Evolutionary conservation across 1,284 basidiomycete genomes (phyloP), one percentile per base, ranked within the genome.

Genomic region (Ceratobasidium sp.): DNA sequence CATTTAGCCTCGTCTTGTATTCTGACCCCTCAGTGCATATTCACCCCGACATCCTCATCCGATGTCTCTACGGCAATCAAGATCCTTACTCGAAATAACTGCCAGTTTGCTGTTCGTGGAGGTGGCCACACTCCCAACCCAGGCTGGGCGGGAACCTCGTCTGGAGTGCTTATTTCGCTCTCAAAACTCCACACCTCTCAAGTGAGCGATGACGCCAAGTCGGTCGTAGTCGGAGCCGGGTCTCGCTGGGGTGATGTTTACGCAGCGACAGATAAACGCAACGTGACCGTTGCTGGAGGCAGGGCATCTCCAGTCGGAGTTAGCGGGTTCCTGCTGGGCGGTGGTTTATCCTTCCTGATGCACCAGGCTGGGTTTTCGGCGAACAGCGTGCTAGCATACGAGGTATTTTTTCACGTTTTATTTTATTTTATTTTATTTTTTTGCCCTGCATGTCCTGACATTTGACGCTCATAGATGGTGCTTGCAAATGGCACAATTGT

Each of bases 401-500:
- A 57, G 34, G 55, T 35, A 38, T 40, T 40, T 40, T 40, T 40
- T 17, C 38, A 8, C 10, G 38, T 40, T 8, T 40, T 40, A 17
- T 8, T 8, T 40, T 40, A 17, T 40, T 8, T 17, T 40, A 17
- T 8, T 40, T 25, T 29, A 17, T 15, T 8, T 22, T 22, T 10
- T 27, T 42, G 17, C 13, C 27, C 20, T 57, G 10, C 29, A 20
- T n/a, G 55, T 3, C 25, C 17, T 17, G 32, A 52, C 20, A n/a
- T n/a, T 20, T 20, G 52, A 20, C 10, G 1, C 13, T 32, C 27
- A 29, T n/a, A 57, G 55, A 57, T 57, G n/a, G 55, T 57, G 13
- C 38, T 57, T 12, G 55, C 55, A 25, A 57, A 57, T 38, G 55
- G 55, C n/a, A 57, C 55, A 40, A 43, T 57, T 43, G 34, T 22